Percentiles rank a stretch among this genome's conserved stretches.
Evolutionary conservation across 805 yeast species (phyloP).

Genomic region (Ascoidea asiatica): DNA sequence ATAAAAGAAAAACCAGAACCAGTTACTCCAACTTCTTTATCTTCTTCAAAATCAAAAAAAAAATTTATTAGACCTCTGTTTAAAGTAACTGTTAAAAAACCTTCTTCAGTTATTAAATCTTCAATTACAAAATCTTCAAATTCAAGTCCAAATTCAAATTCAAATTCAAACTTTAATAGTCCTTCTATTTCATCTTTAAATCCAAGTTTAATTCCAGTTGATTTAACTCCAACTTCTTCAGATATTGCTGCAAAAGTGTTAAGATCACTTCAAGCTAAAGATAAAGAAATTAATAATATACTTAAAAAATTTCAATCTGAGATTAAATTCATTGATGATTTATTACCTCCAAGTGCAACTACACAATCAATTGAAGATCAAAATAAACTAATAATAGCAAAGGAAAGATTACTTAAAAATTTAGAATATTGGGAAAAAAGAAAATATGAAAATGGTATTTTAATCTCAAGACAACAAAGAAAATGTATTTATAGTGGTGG

Average conservation of each 20-base stretch:
- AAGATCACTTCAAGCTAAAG: constrained; percentile 9
- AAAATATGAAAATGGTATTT: constrained; percentile 11
- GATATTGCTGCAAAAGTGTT: neutral
- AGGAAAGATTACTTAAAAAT: constrained; percentile 6
- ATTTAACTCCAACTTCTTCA: neutral
- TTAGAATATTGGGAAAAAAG: constrained; percentile 12
- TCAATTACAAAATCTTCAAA: constrained; percentile 2
- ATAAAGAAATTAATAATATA: constrained; percentile 8
- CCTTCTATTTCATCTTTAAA: neutral
- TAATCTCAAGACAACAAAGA: constrained; percentile 8
- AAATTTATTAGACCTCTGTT: neutral
- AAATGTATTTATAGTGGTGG: constrained; percentile 11
- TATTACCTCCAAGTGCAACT: constrained; percentile 11
- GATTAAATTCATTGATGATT: constrained; percentile 8
- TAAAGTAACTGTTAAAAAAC: constrained; percentile 1
- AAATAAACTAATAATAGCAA: constrained; percentile 8
- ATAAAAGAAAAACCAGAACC: too few species aligned
- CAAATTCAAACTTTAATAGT: constrained; percentile 1
- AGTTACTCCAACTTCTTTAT: neutral
- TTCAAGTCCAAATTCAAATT: neutral
- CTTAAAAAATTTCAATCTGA: constrained; percentile 9
- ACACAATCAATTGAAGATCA: constrained; percentile 9
- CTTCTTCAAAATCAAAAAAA: neutral
- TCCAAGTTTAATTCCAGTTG: neutral
- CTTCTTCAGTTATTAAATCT: constrained; percentile 4